A percentile compares a stretch with the other conserved stretches of the same genome.
These are phyloP conservation scores for Daphne laureola DNA, from an alignment of 441 rosid genomes.

Conservation along the genomic window DNA sequence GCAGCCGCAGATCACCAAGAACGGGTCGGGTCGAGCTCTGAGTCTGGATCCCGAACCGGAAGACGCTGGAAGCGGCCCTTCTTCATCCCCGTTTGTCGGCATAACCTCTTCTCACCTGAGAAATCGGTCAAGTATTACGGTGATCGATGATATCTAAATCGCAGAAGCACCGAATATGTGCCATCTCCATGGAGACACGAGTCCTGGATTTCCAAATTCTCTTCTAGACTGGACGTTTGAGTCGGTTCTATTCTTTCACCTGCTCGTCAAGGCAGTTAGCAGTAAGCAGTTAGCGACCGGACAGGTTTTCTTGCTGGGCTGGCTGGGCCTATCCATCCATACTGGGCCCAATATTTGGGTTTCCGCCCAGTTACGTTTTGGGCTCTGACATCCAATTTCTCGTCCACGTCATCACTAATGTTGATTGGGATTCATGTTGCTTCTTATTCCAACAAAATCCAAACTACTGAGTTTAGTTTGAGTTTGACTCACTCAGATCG, in stretches of 20 bases:
- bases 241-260: constrained; percentile 23
- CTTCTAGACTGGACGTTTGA: too few relatives aligned
- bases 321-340: too few relatives aligned
- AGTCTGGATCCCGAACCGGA: constrained; percentile 20
- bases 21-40: constrained; percentile 43
- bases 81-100: constrained; percentile 23
- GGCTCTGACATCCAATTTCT: too few relatives aligned
- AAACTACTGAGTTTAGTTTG: not conserved
- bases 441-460: not conserved
- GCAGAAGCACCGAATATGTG: not conserved
- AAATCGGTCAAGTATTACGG: not conserved
- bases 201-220: not conserved
- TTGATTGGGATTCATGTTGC: not conserved
- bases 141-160: not conserved
- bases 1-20: constrained; percentile 65
- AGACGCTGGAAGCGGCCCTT: constrained; percentile 12
- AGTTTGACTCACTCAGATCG: not conserved
- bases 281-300: not conserved
- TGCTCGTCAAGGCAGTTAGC: constrained; percentile 22
- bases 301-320: not conserved
- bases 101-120: constrained; percentile 8
- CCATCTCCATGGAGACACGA: not conserved
- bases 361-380: too few relatives aligned
- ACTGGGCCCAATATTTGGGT: too few relatives aligned
- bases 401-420: too few relatives aligned